Conservation (phyloP, 2,329 filamentous ascomycete genomes). For the Diplodia intermedia region DNA sequence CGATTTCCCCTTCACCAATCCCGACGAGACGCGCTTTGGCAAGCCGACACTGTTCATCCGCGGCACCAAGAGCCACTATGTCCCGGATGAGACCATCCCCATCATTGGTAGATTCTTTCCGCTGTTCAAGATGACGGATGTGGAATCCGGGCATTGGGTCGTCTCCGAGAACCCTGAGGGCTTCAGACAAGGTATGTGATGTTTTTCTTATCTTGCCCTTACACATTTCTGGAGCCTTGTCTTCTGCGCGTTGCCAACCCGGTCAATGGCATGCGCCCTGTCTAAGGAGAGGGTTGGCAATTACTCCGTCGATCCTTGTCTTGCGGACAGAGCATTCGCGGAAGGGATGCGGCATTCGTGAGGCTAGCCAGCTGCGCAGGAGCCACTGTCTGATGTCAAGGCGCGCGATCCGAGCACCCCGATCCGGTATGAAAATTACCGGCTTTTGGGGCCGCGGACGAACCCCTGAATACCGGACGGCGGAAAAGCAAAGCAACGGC, state of each 20-base stretch:
- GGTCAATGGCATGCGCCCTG: not conserved
- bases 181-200: constrained; percentile 55
- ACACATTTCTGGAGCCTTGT: constrained; percentile 43
- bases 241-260: not conserved
- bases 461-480: not conserved
- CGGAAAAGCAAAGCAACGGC: constrained; percentile 14
- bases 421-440: constrained; percentile 3
- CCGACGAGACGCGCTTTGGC: constrained; percentile 70
- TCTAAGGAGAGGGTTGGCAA: not conserved
- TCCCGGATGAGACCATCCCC: constrained; percentile 81
- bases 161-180: constrained; percentile 86
- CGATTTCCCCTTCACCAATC: constrained; percentile 85
- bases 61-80: constrained; percentile 78
- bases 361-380: constrained; percentile 7
- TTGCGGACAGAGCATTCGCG: not conserved
- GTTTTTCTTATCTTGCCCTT: not conserved
- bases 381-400: constrained; percentile 2
- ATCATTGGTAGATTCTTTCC: constrained; percentile 84
- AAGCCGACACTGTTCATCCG: constrained; percentile 82
- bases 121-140: constrained; percentile 72
- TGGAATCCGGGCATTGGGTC: constrained; percentile 85
- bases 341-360: not conserved
- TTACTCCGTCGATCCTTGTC: not conserved
- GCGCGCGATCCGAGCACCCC: not conserved
- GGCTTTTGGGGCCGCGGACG: not conserved